These are phyloP conservation scores for Cladosporium oxysporum DNA, from an alignment of 2,329 filamentous ascomycete genomes.

Conservation along the genomic window DNA sequence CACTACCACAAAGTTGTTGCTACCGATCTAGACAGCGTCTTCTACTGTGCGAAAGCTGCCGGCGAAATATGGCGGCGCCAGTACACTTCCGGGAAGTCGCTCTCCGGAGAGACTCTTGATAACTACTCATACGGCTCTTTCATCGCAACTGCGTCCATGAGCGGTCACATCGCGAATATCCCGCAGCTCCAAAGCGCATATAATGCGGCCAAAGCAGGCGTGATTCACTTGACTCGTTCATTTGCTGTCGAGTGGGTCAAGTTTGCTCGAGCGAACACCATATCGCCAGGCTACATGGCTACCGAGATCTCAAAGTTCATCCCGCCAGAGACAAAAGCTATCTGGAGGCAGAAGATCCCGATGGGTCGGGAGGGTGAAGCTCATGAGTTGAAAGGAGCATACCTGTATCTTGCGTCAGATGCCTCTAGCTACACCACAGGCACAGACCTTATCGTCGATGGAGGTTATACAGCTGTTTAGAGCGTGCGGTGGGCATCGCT, in stretches of 20 bases:
- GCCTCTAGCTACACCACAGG: conserved; percentile 82
- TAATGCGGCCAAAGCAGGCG: conserved; percentile 38
- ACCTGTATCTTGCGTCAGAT: conserved; percentile 78
- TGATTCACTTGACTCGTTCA: conserved; percentile 59
- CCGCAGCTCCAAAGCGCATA: conserved; percentile 70
- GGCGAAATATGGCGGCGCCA: conserved; percentile 70
- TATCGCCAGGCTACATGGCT: conserved; percentile 75
- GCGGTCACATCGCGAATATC: conserved; percentile 74
- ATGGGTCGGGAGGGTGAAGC: conserved; percentile 74
- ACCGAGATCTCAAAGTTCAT: conserved; percentile 72
- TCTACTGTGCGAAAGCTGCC: conserved; percentile 73
- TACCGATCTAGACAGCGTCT: conserved; percentile 74
- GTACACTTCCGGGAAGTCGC: conserved; percentile 56
- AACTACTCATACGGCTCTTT: conserved; percentile 44
- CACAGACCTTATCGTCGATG: conserved; percentile 66
- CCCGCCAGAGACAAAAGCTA: conserved; percentile 64
- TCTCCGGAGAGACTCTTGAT: conserved; percentile 52
- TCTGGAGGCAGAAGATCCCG: conserved; percentile 78
- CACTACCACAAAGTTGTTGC: conserved; percentile 68
- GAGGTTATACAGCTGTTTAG: conserved; percentile 58
- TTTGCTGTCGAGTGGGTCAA: conserved; percentile 76
- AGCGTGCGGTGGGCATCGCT: too few relatives aligned
- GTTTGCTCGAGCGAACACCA: conserved; percentile 70
- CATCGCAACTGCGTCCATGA: conserved; percentile 77
- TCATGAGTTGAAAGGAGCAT: conserved; percentile 79